Evolutionary conservation across 2,329 filamentous ascomycete species (phyloP), one percentile per base, ranked within the genome.

Genomic region (Talaromyces sp.): DNA sequence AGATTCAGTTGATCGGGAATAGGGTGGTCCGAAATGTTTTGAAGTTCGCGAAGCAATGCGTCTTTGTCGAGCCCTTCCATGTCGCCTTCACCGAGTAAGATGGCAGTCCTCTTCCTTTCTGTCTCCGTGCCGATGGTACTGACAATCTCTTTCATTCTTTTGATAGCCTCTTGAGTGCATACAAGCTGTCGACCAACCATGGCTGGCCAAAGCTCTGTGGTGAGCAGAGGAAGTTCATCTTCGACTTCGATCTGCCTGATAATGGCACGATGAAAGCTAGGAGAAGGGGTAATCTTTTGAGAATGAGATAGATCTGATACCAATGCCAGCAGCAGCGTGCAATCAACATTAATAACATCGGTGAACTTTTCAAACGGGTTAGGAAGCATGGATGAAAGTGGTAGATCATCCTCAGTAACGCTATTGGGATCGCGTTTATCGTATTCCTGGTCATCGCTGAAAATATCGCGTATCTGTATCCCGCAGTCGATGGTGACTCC

Each of bases 271-370:
- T 89, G 88, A 70, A 85, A 82, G 74, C 79, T 82, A n/a, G 83
- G 80, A 38, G 83, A 78, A 54, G 82, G 79, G 2, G 76, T 71
- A 61, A 78, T 77, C 43, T 72, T 70, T 64, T 75, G 72, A 38
- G 78, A 77, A 72, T 93, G 89, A 1, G 88, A 90, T 29, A 93
- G 86, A 70, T 93, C 91, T 0, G 90, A 92, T 1, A 89, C 85
- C 2, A 93, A 79, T 4, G 89, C 90, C 5, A 93, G 83, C 5
- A 93, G 82, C 56, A 92, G 85, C 1, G 90, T 92, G 69, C 80
- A 82, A 67, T 84, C 82, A 58, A 82, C 76, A 68, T 83, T 82
- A 51, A 84, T 68, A 11, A 75, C 77, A 10, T 75, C 51, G n/a
- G 80, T 82, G 68, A 81, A 75, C 25, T 74, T 72, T 58, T 78